These are phyloP conservation scores for Hyphopichia fennica DNA, from an alignment of 1,139 yeast species.

Conservation along the genomic window DNA sequence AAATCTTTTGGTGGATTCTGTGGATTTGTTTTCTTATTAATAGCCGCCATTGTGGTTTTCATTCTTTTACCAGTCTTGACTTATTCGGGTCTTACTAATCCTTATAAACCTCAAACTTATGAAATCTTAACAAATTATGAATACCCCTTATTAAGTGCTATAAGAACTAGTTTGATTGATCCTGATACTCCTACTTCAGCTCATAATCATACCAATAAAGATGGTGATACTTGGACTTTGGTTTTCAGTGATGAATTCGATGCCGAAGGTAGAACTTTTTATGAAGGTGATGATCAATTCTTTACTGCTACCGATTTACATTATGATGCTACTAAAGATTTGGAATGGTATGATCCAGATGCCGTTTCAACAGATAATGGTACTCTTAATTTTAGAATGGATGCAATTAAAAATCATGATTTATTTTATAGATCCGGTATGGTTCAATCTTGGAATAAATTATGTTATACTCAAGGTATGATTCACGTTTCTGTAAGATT, in stretches of 20 bases:
- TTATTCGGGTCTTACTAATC: slow-evolving; percentile 59
- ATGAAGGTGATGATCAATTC: slow-evolving; percentile 81
- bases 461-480: slow-evolving; percentile 78
- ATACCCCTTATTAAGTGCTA: slow-evolving; percentile 61
- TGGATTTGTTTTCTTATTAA: slow-evolving; percentile 55
- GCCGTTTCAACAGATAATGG: slow-evolving; percentile 72
- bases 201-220: slow-evolving; percentile 41
- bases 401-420: slow-evolving; percentile 70
- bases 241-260: slow-evolving; percentile 85
- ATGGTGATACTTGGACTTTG: slow-evolving; percentile 66
- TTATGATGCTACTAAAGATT: slow-evolving; percentile 77
- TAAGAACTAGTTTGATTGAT: slow-evolving; percentile 65
- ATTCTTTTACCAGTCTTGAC: slow-evolving; percentile 74
- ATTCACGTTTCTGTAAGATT: slow-evolving; percentile 68
- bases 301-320: slow-evolving; percentile 76
- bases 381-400: slow-evolving; percentile 62
- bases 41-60: slow-evolving; percentile 67
- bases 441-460: slow-evolving; percentile 82
- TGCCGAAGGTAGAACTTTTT: slow-evolving; percentile 79
- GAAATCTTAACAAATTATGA: slow-evolving; percentile 55
- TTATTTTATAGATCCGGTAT: slow-evolving; percentile 79
- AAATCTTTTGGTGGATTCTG: slow-evolving; percentile 57
- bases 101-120: slow-evolving; percentile 27
- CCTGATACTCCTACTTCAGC: slow-evolving; percentile 76
- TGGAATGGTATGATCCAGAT: slow-evolving; percentile 90